Percentiles rank a stretch among this genome's conserved stretches.
These are phyloP conservation scores for Sequoia sempervirens DNA, from an alignment of 75 land plant species.

Conservation along the genomic window DNA sequence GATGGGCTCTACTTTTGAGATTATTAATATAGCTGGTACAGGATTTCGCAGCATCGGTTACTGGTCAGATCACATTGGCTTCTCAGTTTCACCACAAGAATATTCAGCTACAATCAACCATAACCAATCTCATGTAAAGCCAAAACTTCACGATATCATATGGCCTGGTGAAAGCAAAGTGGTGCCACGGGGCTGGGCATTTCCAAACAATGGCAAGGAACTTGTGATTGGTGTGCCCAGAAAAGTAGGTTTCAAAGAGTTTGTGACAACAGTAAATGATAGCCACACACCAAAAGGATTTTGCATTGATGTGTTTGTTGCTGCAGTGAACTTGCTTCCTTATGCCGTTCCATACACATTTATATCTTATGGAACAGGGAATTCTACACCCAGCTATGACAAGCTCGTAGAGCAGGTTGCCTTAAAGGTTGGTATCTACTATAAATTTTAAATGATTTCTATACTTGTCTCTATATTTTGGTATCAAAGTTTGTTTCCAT, in stretches of 20 bases:
- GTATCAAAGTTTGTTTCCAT: neutral
- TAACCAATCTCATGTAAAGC: slow-evolving; percentile 22
- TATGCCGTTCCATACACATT: slow-evolving; percentile 46
- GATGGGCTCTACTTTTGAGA: slow-evolving; percentile 52
- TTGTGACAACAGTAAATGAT: slow-evolving; percentile 27
- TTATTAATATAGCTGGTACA: slow-evolving; percentile 42
- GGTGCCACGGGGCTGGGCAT: slow-evolving; percentile 66
- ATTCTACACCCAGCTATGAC: slow-evolving; percentile 49
- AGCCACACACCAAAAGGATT: slow-evolving; percentile 33
- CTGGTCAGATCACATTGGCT: slow-evolving; percentile 52
- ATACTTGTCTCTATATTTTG: neutral
- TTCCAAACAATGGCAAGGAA: slow-evolving; percentile 46
- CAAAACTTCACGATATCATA: slow-evolving; percentile 25
- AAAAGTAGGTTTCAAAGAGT: slow-evolving; percentile 43
- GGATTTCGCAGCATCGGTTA: slow-evolving; percentile 35
- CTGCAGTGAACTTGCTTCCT: slow-evolving; percentile 37
- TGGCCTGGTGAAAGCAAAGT: slow-evolving; percentile 57
- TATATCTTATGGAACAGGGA: slow-evolving; percentile 39
- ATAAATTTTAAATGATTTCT: slow-evolving; percentile 3
- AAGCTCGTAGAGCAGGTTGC: slow-evolving; percentile 35
- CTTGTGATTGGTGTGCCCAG: slow-evolving; percentile 60
- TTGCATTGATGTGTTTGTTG: slow-evolving; percentile 62
- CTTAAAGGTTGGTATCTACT: slow-evolving; percentile 36
- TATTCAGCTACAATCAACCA: slow-evolving; percentile 24
- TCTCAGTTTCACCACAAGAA: slow-evolving; percentile 49